These are phyloP conservation scores for Afroboletus lepidellus DNA, from an alignment of 1,284 basidiomycete species.

Conservation along the genomic window DNA sequence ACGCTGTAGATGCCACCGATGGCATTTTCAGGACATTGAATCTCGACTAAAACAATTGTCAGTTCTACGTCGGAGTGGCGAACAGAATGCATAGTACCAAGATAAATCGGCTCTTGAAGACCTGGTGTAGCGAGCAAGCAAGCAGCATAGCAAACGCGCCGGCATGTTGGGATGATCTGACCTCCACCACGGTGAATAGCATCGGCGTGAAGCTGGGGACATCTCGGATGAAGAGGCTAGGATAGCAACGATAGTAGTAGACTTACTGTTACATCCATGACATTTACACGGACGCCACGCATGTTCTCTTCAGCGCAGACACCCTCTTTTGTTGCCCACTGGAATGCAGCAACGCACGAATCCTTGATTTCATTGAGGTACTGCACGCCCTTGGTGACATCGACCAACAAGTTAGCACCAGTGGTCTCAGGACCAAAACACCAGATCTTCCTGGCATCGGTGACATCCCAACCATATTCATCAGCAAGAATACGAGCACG, in stretches of 20 bases:
- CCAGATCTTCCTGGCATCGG: slow-evolving; percentile 99
- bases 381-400: slow-evolving; percentile 99
- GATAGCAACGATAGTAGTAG: neutral
- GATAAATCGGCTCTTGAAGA: slow-evolving; percentile 97
- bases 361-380: slow-evolving; percentile 99
- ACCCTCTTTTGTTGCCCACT: slow-evolving; percentile 99
- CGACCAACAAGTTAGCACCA: slow-evolving; percentile 95
- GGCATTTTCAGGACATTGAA: slow-evolving; percentile 96
- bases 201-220: slow-evolving; percentile 85
- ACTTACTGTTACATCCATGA: slow-evolving; percentile 91
- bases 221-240: slow-evolving; percentile 7
- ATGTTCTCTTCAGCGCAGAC: slow-evolving; percentile 96
- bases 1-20: slow-evolving; percentile 97
- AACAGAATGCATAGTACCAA: slow-evolving; percentile 48
- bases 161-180: slow-evolving; percentile 94
- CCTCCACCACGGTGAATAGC: slow-evolving; percentile 99
- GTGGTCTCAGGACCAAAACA: slow-evolving; percentile 99
- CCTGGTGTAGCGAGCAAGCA: slow-evolving; percentile 88
- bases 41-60: slow-evolving; percentile 66
- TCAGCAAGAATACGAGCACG: slow-evolving; percentile 96
- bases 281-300: slow-evolving; percentile 97
- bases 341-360: slow-evolving; percentile 98
- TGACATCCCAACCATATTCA: slow-evolving; percentile 98
- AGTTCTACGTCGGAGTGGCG: slow-evolving; percentile 2
- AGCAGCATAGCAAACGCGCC: slow-evolving; percentile 96